These are phyloP conservation scores for Oemleria cerasiformis DNA, from an alignment of 306 rosid species.

Conservation along the genomic window DNA sequence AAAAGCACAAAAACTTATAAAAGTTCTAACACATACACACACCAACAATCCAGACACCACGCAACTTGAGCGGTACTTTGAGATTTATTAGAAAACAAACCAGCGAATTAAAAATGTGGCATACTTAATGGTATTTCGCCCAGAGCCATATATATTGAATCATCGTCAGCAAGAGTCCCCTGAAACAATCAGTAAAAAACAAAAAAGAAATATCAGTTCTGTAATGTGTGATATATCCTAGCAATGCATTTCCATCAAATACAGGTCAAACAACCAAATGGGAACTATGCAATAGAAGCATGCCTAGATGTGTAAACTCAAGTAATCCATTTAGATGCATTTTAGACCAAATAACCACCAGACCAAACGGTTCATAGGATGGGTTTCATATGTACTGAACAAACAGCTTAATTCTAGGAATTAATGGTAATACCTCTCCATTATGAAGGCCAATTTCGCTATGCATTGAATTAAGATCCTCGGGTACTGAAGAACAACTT, in stretches of 20 bases:
- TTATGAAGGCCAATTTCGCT: conserved; percentile 66
- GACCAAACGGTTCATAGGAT: not conserved
- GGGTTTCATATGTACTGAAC: not conserved
- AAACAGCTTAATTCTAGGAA: conserved; percentile 21
- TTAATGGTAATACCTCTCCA: conserved; percentile 57
- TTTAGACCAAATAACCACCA: conserved; percentile 19
- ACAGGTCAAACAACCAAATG: not conserved
- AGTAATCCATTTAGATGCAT: not conserved
- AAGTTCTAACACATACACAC: not conserved
- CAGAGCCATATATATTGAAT: conserved; percentile 92
- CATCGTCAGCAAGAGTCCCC: conserved; percentile 87
- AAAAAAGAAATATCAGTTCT: conserved; percentile 2
- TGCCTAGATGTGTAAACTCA: not conserved
- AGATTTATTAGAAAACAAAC: conserved; percentile 39
- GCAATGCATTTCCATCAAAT: not conserved
- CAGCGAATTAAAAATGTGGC: conserved; percentile 49
- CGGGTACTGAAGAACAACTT: conserved; percentile 72
- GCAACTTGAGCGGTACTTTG: conserved; percentile 19
- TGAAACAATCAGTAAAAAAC: conserved; percentile 47
- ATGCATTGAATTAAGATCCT: conserved; percentile 63
- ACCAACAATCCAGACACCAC: conserved; percentile 27
- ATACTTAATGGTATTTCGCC: conserved; percentile 95
- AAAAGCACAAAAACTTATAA: not conserved
- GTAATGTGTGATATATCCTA: not conserved
- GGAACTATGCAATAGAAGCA: conserved; percentile 9